Evolutionary conservation across 495 filamentous ascomycete genomes (phyloP).

Genomic region (Aspergillus bertholletiae): DNA sequence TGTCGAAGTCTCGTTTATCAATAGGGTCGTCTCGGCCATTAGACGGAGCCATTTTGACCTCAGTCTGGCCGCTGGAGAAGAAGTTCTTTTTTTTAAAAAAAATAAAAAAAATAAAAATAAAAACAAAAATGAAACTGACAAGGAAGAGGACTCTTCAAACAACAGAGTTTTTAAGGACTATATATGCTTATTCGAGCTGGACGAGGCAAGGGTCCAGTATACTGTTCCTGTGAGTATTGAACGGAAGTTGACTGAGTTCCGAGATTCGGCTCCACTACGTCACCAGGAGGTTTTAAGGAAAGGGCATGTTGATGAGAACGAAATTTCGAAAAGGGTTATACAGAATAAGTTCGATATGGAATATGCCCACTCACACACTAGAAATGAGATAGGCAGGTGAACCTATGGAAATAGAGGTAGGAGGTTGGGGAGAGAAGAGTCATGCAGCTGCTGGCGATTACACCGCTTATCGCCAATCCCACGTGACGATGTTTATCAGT

Average conservation of each 20-base stretch:
- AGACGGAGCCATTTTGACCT: slow-evolving; percentile 26
- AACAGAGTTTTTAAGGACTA: no score
- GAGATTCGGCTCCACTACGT: slow-evolving; percentile 6
- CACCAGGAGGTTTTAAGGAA: neutral
- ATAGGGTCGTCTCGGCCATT: slow-evolving; percentile 25
- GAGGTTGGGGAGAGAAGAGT: neutral
- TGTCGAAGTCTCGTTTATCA: slow-evolving; percentile 62
- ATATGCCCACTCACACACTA: neutral
- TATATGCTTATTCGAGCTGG: neutral
- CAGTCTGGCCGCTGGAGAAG: neutral
- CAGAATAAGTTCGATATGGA: neutral
- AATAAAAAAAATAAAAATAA: no score
- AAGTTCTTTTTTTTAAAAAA: no score
- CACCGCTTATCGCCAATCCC: slow-evolving; percentile 26
- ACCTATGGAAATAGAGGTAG: neutral
- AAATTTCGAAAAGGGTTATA: neutral
- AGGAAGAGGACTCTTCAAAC: no score
- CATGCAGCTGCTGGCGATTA: slow-evolving; percentile 6
- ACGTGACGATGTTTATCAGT: slow-evolving; percentile 21
- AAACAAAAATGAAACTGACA: no score
- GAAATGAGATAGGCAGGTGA: neutral
- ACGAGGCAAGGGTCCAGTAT: neutral
- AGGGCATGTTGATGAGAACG: neutral
- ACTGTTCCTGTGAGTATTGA: neutral
- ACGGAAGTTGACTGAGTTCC: no score